Evolutionary conservation across 2,329 filamentous ascomycete genomes (phyloP).

Genomic region (Exophiala sp.): DNA sequence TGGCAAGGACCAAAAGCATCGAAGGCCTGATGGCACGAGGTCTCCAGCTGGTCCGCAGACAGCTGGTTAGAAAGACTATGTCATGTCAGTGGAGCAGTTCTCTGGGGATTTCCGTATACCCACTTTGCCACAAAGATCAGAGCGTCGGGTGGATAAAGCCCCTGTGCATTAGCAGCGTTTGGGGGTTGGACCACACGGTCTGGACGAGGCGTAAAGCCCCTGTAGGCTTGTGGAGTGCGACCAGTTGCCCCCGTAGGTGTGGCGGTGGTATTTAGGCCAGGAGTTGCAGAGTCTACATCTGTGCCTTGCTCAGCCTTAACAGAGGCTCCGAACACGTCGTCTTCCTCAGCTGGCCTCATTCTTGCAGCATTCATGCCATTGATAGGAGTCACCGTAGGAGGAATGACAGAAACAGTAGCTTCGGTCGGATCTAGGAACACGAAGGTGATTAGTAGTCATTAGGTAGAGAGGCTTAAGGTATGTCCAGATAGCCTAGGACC

Average conservation of each 20-base stretch:
- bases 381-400: not conserved
- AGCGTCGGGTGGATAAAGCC: constrained; percentile 35
- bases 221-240: constrained; percentile 1
- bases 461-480: too few relatives aligned
- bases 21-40: constrained; percentile 32
- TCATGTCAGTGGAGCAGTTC: constrained; percentile 5
- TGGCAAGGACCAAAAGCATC: constrained; percentile 33
- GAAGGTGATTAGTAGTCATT: not conserved
- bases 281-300: not conserved
- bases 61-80: constrained; percentile 31
- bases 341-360: constrained; percentile 8
- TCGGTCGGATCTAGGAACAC: not conserved
- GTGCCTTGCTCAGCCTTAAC: not conserved
- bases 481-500: too few relatives aligned
- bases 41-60: constrained; percentile 30
- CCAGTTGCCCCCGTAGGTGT: constrained; percentile 2
- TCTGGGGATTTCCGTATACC: constrained; percentile 22
- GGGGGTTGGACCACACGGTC: constrained; percentile 31
- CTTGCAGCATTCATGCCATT: not conserved
- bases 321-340: constrained; percentile 14
- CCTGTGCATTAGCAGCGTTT: constrained; percentile 35
- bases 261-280: constrained; percentile 1
- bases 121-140: constrained; percentile 40
- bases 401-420: not conserved
- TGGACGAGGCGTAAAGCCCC: constrained; percentile 23